Evolutionary conservation across 2,329 filamentous ascomycete genomes (phyloP), one percentile per base, ranked within the genome.

Genomic region (Talaromyces albobiverticillius): DNA sequence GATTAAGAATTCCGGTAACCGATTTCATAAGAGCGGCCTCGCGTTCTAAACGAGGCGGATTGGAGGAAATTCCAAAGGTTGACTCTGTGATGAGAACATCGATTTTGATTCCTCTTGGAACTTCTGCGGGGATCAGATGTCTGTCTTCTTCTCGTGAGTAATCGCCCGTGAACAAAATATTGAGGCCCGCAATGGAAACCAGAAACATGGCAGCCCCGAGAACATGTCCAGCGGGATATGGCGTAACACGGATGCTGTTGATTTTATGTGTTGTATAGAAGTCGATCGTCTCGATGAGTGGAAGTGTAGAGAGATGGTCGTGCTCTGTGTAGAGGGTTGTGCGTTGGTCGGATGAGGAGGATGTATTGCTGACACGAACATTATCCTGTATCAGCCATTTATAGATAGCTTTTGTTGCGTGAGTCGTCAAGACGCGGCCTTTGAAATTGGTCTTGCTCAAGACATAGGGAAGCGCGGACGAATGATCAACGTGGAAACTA

Each of bases 381-480:
- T 91, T 95, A 73, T 99, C 94, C 72, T 96, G 91, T 59, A 97
- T 96, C 49, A 97, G 84, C 93, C 94, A 97, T 76, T 97, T 97
- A 82, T 99, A 99, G 70, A 99, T 99, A 64, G 94, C 94, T 73
- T 99, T 97, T 45, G 94, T 99, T 1, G 94, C 91, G 77, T 99
- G 94, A 49, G 94, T 99, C 93, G 97, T 99, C 77, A 96, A 97
- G 57, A 97, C 93, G 20, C 92, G 86, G 46, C 94, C 94, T 61
- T 89, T 88, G 78, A 99, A 99, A 72, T 96, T 96, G 34, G 94
- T 97, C 77, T 99, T 99, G 60, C 93, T 89, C 60, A 99, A 82
- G 56, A 99, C 94, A 70, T 97, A 99, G 42, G 94, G 94, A 45
- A 99, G 79, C n/a, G 93, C 96, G 14, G 93, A 93, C n/a, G 94